Base-by-base conservation (phyloP, 1,284 basidiomycete genomes). In the Phylloboletellus chloephorus region DNA sequence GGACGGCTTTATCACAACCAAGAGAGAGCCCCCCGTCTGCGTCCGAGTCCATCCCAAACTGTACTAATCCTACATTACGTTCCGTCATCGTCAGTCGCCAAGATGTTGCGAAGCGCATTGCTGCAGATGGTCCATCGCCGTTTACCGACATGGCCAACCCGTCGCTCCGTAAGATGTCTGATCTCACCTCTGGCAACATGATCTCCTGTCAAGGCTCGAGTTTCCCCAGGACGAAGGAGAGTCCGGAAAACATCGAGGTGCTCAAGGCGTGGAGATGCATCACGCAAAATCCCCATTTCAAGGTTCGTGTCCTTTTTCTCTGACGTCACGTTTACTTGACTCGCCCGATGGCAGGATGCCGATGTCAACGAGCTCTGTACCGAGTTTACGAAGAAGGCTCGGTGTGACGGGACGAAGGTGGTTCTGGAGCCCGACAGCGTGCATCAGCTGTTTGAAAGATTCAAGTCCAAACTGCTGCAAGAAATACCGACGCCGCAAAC, bases 351-450 rank as follows among this genome's bases (percentile, higher is more conserved):
- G 32, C 50, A 87, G 82, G 82, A 86, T 50, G 67, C 75, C 28
- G 86, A 88, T 53, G 78, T 89, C 48, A 84, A 82, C 50, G 71
- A 81, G 37, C 67, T 89, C 13, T 89, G 86, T 55, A 58, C 74
- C 7, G 82, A 88, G 61, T 87, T 89, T 55, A 75, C 83, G 31
- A 73, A 64, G 54, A 88, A 89, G 65, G 86, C 87, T 34, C 72
- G 76, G 37, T 89, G 86, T 55, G 85, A 88, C 49, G 86, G 87
- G 22, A 78, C 76, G 22, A 85, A 84, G 64, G 81, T 87, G 30
- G 84, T 87, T 15, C 65, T 87, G 37, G 82, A 87, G 55, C 82
- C 82, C 11, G 68, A 74, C 52, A 76, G 79, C 22, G 79, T 86
- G 49, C 67, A 70, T 49, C 69, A 74, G 46, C 78, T 87, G 52